Percentiles rank a stretch among this genome's conserved stretches.
These are phyloP conservation scores for Mycoemilia scoparia DNA, from an alignment of 192 early-diverging fungal species.

Conservation along the genomic window DNA sequence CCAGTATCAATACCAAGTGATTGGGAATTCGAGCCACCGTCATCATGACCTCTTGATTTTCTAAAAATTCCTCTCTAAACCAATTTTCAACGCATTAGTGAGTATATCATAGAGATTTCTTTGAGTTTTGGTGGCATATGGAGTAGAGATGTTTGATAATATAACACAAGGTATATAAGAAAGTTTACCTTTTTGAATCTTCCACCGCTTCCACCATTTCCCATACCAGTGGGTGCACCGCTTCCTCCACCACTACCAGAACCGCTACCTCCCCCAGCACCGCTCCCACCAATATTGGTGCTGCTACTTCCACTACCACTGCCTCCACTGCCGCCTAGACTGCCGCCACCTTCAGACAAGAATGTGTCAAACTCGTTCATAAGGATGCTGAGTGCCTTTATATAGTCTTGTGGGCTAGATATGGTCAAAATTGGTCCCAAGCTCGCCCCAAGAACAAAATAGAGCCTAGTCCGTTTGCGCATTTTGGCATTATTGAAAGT, in stretches of 20 bases:
- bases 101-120: too few relatives aligned
- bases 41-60: conserved; percentile 22
- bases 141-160: too few relatives aligned
- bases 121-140: too few relatives aligned
- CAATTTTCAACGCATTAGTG: too few relatives aligned
- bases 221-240: too few relatives aligned
- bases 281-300: too few relatives aligned
- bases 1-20: conserved; percentile 18
- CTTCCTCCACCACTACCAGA: too few relatives aligned
- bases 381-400: conserved; percentile 39
- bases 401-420: conserved; percentile 39
- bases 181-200: conserved; percentile 14
- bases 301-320: too few relatives aligned
- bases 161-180: too few relatives aligned
- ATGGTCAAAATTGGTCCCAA: conserved; percentile 45
- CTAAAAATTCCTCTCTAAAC: conserved; percentile 22
- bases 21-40: conserved; percentile 17
- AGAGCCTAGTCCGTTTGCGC: conserved; percentile 32
- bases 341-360: conserved; percentile 23
- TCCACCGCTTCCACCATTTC: too few relatives aligned
- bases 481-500: conserved; percentile 26
- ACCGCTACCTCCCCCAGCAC: too few relatives aligned
- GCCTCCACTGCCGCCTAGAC: too few relatives aligned
- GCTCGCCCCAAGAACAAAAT: conserved; percentile 45
- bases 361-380: conserved; percentile 35